Conservation (phyloP, 768 basidiomycete species). For the Boletales sp. region DNA sequence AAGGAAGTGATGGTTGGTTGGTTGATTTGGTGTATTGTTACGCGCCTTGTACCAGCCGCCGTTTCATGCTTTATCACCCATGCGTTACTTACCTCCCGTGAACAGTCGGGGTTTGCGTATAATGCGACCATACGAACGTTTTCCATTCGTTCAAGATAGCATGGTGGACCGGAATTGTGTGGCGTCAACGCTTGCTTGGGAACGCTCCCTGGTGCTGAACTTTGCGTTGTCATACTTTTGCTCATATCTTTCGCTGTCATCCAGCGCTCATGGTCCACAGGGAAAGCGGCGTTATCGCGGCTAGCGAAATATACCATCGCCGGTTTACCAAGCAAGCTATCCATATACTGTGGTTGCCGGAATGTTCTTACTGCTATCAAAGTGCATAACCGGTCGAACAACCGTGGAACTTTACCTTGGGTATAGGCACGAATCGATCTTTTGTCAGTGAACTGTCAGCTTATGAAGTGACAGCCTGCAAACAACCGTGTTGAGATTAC, state of each 20-base stretch:
- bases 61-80: not conserved
- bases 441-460: not conserved
- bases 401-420: not conserved
- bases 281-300: slow-evolving; percentile 7
- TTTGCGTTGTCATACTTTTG: not conserved
- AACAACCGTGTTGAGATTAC: not conserved
- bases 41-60: not conserved
- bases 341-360: too few species aligned
- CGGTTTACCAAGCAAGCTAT: not conserved
- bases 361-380: not conserved
- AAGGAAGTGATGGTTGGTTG: not conserved
- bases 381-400: not conserved
- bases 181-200: too few species aligned
- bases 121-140: not conserved
- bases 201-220: not conserved
- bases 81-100: not conserved
- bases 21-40: not conserved
- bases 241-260: not conserved
- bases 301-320: not conserved
- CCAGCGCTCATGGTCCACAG: slow-evolving; percentile 4
- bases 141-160: not conserved
- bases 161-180: not conserved
- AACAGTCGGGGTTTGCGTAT: not conserved
- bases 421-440: not conserved
- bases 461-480: too few species aligned